A percentile compares a stretch with the other conserved stretches of the same genome.
These are phyloP conservation scores for Malassezia yamatoensis DNA, from an alignment of 1,284 basidiomycete genomes.

Conservation along the genomic window DNA sequence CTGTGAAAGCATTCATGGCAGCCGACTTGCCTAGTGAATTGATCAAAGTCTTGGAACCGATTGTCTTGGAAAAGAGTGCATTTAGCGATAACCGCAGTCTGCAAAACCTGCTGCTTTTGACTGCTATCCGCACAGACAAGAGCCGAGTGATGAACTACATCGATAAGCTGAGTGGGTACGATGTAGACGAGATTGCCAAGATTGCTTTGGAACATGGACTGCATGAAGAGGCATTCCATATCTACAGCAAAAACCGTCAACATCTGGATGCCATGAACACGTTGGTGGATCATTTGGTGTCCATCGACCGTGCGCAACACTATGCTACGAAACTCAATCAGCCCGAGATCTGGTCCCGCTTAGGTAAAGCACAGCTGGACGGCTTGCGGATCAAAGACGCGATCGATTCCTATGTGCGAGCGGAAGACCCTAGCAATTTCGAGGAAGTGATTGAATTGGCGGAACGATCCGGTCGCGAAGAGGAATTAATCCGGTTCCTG, in stretches of 20 bases:
- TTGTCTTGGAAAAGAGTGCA: slow-evolving; percentile 89
- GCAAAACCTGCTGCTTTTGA: slow-evolving; percentile 77
- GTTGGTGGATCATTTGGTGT: slow-evolving; percentile 94
- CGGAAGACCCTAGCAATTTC: slow-evolving; percentile 90
- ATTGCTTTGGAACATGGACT: slow-evolving; percentile 94
- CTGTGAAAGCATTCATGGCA: slow-evolving; percentile 96
- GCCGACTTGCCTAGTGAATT: slow-evolving; percentile 94
- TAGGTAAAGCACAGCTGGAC: slow-evolving; percentile 98
- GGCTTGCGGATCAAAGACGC: slow-evolving; percentile 96
- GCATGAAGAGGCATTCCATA: slow-evolving; percentile 79
- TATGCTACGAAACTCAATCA: slow-evolving; percentile 94
- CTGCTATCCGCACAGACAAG: slow-evolving; percentile 94
- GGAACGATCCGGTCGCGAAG: slow-evolving; percentile 89
- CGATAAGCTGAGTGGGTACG: slow-evolving; percentile 92
- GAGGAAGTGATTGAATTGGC: slow-evolving; percentile 94
- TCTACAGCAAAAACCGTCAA: slow-evolving; percentile 44
- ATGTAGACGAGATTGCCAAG: slow-evolving; percentile 85
- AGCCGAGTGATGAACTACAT: slow-evolving; percentile 98
- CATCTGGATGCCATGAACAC: slow-evolving; percentile 76
- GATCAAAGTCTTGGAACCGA: slow-evolving; percentile 96
- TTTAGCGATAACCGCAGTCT: slow-evolving; percentile 75
- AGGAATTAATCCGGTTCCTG: slow-evolving; percentile 90
- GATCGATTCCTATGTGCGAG: slow-evolving; percentile 98
- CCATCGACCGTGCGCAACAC: slow-evolving; percentile 88
- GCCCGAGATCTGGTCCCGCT: slow-evolving; percentile 90